phyloP scores from a whole-genome alignment of 192 early-diverging fungal species.

The Neocallimastix lanati region DNA sequence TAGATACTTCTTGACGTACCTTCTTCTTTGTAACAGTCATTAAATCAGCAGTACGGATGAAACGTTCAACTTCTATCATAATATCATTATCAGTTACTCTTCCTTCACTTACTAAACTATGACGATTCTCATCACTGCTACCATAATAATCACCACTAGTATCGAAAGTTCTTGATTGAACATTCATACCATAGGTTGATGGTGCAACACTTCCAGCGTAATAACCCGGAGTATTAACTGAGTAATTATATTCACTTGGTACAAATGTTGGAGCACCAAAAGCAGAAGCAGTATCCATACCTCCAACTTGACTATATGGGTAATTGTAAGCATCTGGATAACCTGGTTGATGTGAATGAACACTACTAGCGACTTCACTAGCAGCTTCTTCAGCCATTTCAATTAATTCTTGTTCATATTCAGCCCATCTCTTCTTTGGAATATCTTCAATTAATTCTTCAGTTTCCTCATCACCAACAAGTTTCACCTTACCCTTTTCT shows the following conservation, averaged over 20 bases:
- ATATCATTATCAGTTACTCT: not conserved
- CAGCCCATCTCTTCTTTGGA: constrained; percentile 61
- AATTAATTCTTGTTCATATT: constrained; percentile 55
- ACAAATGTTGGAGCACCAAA: not conserved
- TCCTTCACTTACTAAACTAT: not conserved
- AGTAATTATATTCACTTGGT: not conserved
- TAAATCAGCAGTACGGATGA: not conserved
- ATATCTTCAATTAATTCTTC: constrained; percentile 14
- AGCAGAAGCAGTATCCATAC: not conserved
- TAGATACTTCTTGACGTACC: not conserved
- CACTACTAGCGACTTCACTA: not conserved
- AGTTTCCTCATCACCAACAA: not conserved
- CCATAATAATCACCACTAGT: not conserved
- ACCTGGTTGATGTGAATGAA: not conserved
- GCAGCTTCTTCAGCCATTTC: not conserved
- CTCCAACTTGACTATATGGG: not conserved
- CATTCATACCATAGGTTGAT: not conserved
- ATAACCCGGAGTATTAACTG: not conserved
- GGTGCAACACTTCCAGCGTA: not conserved
- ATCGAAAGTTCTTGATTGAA: not conserved
- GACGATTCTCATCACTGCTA: not conserved
- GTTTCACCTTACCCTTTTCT: constrained; percentile 45
- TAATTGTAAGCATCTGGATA: not conserved
- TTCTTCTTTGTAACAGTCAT: constrained; percentile 7
- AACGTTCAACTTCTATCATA: not conserved